A percentile compares a stretch with the other conserved stretches of the same genome.
Conservation (phyloP, 2,329 filamentous ascomycete genomes). For the Dendryphion nanum region DNA sequence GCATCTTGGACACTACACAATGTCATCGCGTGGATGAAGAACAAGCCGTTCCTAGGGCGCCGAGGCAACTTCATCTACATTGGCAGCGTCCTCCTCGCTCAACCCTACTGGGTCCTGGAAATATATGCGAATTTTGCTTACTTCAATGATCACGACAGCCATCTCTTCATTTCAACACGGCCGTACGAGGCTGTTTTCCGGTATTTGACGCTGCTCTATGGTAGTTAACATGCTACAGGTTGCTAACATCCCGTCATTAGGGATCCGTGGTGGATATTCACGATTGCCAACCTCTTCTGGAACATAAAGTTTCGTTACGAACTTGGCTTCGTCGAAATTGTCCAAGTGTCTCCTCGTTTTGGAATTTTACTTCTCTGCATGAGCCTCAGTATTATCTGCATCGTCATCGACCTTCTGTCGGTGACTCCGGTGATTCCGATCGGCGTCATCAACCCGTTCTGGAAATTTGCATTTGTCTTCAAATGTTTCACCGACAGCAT, state of each 20-base stretch:
- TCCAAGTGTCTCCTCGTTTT: slow-evolving; percentile 59
- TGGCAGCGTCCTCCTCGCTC: background rate
- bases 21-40: slow-evolving; percentile 6
- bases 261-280: slow-evolving; percentile 67
- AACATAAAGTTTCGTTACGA: slow-evolving; percentile 60
- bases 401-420: slow-evolving; percentile 57
- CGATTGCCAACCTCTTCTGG: slow-evolving; percentile 55
- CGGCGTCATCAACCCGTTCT: slow-evolving; percentile 58
- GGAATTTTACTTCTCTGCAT: slow-evolving; percentile 58
- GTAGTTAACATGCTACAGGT: background rate
- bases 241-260: slow-evolving; percentile 17
- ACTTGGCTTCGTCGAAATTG: slow-evolving; percentile 52
- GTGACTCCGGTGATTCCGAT: slow-evolving; percentile 50
- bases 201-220: background rate
- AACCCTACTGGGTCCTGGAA: slow-evolving; percentile 5
- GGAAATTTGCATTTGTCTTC: slow-evolving; percentile 60
- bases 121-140: slow-evolving; percentile 5
- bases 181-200: slow-evolving; percentile 4
- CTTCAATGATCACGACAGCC: slow-evolving; percentile 1
- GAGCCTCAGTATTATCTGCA: slow-evolving; percentile 57
- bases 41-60: slow-evolving; percentile 5
- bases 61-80: slow-evolving; percentile 1
- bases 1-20: slow-evolving; percentile 4
- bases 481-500: slow-evolving; percentile 63
- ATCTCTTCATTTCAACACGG: slow-evolving; percentile 2